Percentiles rank a stretch among this genome's conserved stretches.
These are phyloP conservation scores for Acmispon strigosus DNA, from an alignment of 306 rosid species.

Conservation along the genomic window DNA sequence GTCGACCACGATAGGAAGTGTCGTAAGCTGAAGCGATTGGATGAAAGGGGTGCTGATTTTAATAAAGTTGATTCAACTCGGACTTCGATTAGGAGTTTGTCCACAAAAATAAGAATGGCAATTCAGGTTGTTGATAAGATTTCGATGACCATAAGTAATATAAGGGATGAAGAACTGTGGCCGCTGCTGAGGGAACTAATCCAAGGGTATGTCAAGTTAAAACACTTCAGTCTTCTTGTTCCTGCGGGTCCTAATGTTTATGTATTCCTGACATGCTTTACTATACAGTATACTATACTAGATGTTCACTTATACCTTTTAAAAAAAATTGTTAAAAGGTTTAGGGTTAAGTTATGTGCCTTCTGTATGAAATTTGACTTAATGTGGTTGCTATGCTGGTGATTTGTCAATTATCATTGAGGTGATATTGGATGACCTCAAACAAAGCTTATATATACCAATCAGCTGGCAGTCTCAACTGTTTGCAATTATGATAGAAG, in stretches of 20 bases:
- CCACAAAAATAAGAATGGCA: constrained; percentile 87
- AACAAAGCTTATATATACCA: neutral
- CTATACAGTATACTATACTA: neutral
- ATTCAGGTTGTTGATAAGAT: constrained; percentile 89
- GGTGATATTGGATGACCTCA: constrained; percentile 8
- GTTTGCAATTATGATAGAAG: neutral
- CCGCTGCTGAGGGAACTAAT: constrained; percentile 82
- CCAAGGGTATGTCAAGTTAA: constrained; percentile 62
- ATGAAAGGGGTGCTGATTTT: constrained; percentile 77
- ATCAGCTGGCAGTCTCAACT: neutral
- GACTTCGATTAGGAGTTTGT: constrained; percentile 53
- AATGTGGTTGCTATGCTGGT: neutral
- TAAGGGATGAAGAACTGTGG: constrained; percentile 93
- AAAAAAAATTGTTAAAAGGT: neutral
- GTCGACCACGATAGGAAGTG: constrained; percentile 70
- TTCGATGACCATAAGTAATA: constrained; percentile 82
- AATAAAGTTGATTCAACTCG: constrained; percentile 70
- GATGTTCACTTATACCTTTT: neutral
- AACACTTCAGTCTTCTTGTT: neutral
- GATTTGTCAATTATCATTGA: neutral
- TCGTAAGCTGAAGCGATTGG: constrained; percentile 70
- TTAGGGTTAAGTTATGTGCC: neutral
- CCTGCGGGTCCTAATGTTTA: constrained; percentile 6
- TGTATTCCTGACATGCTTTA: neutral
- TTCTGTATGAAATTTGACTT: neutral